These are phyloP conservation scores for Adenanthera pavonina DNA, from an alignment of 306 rosid genomes.

Conservation along the genomic window DNA sequence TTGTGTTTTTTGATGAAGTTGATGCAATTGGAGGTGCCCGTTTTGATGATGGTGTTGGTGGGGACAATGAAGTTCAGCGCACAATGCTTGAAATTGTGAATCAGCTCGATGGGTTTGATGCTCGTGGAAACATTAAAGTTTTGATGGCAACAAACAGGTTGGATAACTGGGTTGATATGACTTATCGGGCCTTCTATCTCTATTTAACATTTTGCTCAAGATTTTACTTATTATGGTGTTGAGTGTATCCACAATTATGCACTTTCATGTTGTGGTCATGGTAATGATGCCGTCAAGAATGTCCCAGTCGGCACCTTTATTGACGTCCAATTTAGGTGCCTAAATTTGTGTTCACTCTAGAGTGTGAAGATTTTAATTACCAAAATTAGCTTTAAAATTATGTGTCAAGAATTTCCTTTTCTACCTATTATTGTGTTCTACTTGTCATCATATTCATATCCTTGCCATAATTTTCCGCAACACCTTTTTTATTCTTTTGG, in stretches of 20 bases:
- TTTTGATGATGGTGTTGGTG: constrained; percentile 98
- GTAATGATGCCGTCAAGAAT: constrained; percentile 27
- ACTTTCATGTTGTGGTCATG: neutral
- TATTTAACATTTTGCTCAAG: neutral
- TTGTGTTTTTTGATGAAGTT: constrained; percentile 95
- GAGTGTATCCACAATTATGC: neutral
- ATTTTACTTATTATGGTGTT: neutral
- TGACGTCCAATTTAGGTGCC: neutral
- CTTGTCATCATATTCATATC: neutral
- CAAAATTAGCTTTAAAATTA: neutral
- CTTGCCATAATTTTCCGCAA: neutral
- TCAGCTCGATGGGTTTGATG: constrained; percentile 99
- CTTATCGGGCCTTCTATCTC: neutral
- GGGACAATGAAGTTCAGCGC: constrained; percentile 96
- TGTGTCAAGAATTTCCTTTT: neutral
- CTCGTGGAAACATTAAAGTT: constrained; percentile 96
- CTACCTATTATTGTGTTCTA: neutral
- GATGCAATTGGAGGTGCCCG: constrained; percentile 99
- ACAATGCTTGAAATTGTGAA: constrained; percentile 99
- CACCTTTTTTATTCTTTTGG: neutral
- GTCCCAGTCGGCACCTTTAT: neutral
- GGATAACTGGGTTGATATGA: constrained; percentile 27
- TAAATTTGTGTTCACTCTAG: neutral
- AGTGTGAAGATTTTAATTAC: neutral
- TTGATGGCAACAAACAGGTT: constrained; percentile 99